Evolutionary conservation across 1,139 yeast species (phyloP).

Genomic region (Sugiyamaella xylanicola): DNA sequence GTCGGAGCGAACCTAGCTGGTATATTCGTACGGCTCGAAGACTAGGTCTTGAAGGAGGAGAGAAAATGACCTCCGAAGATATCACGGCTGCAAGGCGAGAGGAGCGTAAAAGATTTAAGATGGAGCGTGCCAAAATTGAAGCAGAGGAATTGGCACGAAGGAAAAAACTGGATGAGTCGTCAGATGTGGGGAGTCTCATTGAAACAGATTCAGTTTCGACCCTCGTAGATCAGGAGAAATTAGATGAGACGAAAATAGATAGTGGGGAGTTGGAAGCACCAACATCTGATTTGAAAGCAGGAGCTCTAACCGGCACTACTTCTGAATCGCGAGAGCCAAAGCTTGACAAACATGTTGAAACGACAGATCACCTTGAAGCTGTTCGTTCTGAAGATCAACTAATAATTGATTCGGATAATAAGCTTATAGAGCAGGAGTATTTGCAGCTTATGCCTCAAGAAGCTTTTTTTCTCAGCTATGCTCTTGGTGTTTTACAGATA

Average conservation of each 20-base stretch:
- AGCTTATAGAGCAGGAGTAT: slow-evolving; percentile 56
- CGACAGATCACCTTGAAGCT: neutral
- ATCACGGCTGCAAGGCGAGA: slow-evolving; percentile 71
- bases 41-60: slow-evolving; percentile 46
- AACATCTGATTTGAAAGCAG: too few species aligned
- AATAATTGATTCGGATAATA: slow-evolving; percentile 45
- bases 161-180: slow-evolving; percentile 29
- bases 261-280: too few species aligned
- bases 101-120: slow-evolving; percentile 73
- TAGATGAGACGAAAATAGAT: neutral
- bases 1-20: slow-evolving; percentile 96
- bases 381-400: slow-evolving; percentile 31
- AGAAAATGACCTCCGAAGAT: slow-evolving; percentile 59
- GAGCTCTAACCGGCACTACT: too few species aligned
- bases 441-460: slow-evolving; percentile 79
- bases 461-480: slow-evolving; percentile 63
- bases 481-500: slow-evolving; percentile 50
- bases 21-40: slow-evolving; percentile 60
- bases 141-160: slow-evolving; percentile 38
- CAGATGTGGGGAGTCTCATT: neutral
- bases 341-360: neutral
- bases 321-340: too few species aligned
- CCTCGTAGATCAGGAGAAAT: neutral
- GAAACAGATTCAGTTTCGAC: slow-evolving; percentile 28
- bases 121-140: slow-evolving; percentile 48